phyloP scores from a whole-genome alignment of 345 rosid species.

The Iberis pinnata region DNA sequence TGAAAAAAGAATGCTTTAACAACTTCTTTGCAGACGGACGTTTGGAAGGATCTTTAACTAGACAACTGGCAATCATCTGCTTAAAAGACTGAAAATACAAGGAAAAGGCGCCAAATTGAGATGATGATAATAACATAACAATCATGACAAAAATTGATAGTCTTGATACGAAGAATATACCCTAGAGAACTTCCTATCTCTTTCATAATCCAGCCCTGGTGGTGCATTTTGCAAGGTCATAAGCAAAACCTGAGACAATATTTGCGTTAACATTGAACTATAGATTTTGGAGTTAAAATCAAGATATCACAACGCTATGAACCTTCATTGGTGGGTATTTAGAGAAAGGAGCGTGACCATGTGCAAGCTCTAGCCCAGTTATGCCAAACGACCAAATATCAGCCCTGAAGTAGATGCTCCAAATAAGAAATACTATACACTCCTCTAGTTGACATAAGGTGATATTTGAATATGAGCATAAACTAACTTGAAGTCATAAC shows the following conservation, averaged over 20 bases:
- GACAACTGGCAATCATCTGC: conserved; percentile 99
- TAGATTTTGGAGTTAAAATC: conserved; percentile 9
- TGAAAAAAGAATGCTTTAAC: conserved; percentile 88
- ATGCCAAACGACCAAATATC: conserved; percentile 99
- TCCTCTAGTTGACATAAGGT: conserved; percentile 10
- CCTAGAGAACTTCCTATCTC: conserved; percentile 92
- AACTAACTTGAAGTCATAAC: conserved; percentile 92
- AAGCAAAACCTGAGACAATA: conserved; percentile 67
- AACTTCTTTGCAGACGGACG: conserved; percentile 84
- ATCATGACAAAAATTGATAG: not conserved
- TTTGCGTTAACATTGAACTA: conserved; percentile 24
- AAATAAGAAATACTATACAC: conserved; percentile 23
- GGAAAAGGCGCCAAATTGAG: conserved; percentile 20
- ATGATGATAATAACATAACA: conserved; percentile 2
- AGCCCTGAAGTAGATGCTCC: conserved; percentile 53
- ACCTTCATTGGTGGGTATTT: conserved; percentile 99
- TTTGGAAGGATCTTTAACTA: conserved; percentile 94
- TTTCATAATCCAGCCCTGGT: conserved; percentile 92
- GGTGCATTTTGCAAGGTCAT: conserved; percentile 99
- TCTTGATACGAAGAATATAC: conserved; percentile 33
- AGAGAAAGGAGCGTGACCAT: conserved; percentile 99
- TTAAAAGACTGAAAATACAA: conserved; percentile 67
- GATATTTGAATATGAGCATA: not conserved
- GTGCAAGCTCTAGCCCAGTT: conserved; percentile 98
- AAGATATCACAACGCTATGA: conserved; percentile 10